These are phyloP conservation scores for Danielia reshetovae DNA, from an alignment of 805 yeast species.

Conservation along the genomic window DNA sequence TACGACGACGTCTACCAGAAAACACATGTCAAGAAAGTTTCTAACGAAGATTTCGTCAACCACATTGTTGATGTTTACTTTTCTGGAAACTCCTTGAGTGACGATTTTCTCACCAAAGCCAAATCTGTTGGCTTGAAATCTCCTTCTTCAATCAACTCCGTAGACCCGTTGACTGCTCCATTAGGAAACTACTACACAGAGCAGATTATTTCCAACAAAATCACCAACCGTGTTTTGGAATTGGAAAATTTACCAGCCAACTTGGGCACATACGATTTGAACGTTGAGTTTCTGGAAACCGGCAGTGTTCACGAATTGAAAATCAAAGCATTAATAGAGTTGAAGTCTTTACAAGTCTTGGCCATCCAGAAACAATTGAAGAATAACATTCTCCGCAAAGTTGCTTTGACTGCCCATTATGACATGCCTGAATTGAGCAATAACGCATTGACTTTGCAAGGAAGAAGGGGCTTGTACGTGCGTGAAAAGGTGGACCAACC, in stretches of 20 bases:
- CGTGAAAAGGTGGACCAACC: slow-evolving; percentile 68
- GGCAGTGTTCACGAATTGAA: slow-evolving; percentile 50
- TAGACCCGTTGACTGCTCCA: slow-evolving; percentile 33
- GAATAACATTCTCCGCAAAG: slow-evolving; percentile 51
- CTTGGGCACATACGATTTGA: slow-evolving; percentile 50
- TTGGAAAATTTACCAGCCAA: slow-evolving; percentile 67
- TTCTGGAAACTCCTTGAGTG: slow-evolving; percentile 3
- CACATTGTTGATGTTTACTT: slow-evolving; percentile 10
- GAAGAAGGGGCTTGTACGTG: slow-evolving; percentile 64
- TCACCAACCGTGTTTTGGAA: slow-evolving; percentile 54
- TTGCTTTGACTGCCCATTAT: slow-evolving; percentile 55
- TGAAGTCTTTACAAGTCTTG: slow-evolving; percentile 62
- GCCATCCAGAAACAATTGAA: slow-evolving; percentile 69
- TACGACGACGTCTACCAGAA: slow-evolving; percentile 19
- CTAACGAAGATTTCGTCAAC: slow-evolving; percentile 1
- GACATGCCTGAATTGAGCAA: slow-evolving; percentile 47
- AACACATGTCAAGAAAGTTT: slow-evolving; percentile 5
- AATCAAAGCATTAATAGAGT: slow-evolving; percentile 63
- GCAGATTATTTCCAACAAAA: slow-evolving; percentile 47
- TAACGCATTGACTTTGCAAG: slow-evolving; percentile 57
- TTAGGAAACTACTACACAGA: slow-evolving; percentile 54
- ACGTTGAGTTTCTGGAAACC: slow-evolving; percentile 2
- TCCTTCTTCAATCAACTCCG: slow-evolving; percentile 17
- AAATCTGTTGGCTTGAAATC: slow-evolving; percentile 35
- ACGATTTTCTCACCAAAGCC: slow-evolving; percentile 29